Percentiles rank a stretch among this genome's conserved stretches.
These are phyloP conservation scores for Ophiostoma populinum DNA, from an alignment of 2,329 filamentous ascomycete species.

Conservation along the genomic window DNA sequence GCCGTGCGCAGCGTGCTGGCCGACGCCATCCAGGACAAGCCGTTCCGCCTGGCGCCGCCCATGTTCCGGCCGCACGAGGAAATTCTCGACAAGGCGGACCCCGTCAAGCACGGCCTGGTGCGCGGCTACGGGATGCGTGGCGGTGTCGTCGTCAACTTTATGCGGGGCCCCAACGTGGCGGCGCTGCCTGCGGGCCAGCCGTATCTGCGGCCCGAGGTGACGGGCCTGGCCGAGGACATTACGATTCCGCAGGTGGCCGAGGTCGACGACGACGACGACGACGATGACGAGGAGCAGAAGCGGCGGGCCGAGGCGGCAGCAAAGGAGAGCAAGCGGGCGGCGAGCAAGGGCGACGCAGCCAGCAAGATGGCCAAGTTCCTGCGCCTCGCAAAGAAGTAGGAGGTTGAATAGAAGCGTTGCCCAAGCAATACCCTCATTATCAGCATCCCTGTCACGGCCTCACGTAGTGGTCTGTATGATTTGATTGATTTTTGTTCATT, in stretches of 20 bases:
- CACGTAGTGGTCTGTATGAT: no score
- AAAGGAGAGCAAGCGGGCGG: slow-evolving; percentile 11
- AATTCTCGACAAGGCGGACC: slow-evolving; percentile 28
- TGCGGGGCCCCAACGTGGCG: slow-evolving; percentile 53
- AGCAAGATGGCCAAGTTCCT: slow-evolving; percentile 13
- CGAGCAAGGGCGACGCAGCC: slow-evolving; percentile 19
- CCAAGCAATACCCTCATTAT: neutral
- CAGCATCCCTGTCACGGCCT: no score
- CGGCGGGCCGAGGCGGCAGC: slow-evolving; percentile 16
- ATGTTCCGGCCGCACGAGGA: slow-evolving; percentile 27
- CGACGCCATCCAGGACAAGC: slow-evolving; percentile 37
- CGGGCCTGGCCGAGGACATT: slow-evolving; percentile 46
- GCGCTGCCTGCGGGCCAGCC: slow-evolving; percentile 30
- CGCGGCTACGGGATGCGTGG: slow-evolving; percentile 52
- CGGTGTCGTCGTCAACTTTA: slow-evolving; percentile 56
- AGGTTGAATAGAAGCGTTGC: neutral
- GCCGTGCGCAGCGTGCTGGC: slow-evolving; percentile 60
- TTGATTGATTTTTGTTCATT: slow-evolving; percentile 5
- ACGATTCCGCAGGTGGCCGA: slow-evolving; percentile 41
- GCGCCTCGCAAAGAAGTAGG: slow-evolving; percentile 11
- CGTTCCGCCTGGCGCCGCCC: slow-evolving; percentile 55
- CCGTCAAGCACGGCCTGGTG: slow-evolving; percentile 41
- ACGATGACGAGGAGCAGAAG: slow-evolving; percentile 22
- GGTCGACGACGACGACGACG: slow-evolving; percentile 23
- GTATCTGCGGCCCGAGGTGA: slow-evolving; percentile 41